phyloP scores from a whole-genome alignment of 2,329 filamentous ascomycete species.

The Cladosporium velox region DNA sequence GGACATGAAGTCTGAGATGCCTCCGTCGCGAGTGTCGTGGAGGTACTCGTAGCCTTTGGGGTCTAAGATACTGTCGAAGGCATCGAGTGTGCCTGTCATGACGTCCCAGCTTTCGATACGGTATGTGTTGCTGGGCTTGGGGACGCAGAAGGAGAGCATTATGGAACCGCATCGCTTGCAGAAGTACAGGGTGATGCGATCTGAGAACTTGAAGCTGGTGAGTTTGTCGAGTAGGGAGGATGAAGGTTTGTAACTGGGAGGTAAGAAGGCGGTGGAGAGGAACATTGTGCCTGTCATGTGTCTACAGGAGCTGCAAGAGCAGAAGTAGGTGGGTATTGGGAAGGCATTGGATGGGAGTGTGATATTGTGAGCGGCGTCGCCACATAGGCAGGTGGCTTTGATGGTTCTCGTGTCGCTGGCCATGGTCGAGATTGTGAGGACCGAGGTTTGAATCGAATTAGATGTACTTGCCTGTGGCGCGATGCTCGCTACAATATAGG shows the following conservation, averaged over 20 bases:
- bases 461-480: not conserved
- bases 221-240: constrained; percentile 38
- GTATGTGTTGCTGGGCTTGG: constrained; percentile 5
- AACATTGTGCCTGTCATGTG: constrained; percentile 51
- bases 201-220: constrained; percentile 48
- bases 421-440: constrained; percentile 15
- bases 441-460: not conserved
- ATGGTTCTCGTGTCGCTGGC: constrained; percentile 25
- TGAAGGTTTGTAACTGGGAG: constrained; percentile 36
- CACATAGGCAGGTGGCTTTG: constrained; percentile 42
- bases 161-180: constrained; percentile 55
- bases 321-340: constrained; percentile 47
- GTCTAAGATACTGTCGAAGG: constrained; percentile 35
- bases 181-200: constrained; percentile 48
- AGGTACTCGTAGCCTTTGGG: constrained; percentile 38
- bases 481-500: not conserved
- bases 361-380: constrained; percentile 38
- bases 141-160: constrained; percentile 28
- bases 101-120: constrained; percentile 33
- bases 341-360: constrained; percentile 38
- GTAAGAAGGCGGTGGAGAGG: constrained; percentile 46
- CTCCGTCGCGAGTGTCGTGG: constrained; percentile 41
- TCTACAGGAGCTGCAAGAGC: constrained; percentile 56
- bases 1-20: constrained; percentile 39
- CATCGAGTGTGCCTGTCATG: constrained; percentile 36